These are phyloP conservation scores for Canavalia ensiformis DNA, from an alignment of 306 rosid species.

Conservation along the genomic window DNA sequence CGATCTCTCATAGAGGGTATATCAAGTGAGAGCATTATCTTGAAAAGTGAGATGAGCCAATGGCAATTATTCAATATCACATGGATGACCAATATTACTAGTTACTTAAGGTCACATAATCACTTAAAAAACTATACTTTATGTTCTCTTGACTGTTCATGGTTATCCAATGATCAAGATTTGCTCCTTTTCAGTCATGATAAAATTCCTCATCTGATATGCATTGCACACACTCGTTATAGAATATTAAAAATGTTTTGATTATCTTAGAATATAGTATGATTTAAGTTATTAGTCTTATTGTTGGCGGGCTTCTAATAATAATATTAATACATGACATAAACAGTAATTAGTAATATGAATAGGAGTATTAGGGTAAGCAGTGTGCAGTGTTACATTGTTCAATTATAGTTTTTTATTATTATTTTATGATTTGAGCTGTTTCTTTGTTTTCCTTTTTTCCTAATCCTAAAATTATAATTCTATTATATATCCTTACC, in stretches of 20 bases:
- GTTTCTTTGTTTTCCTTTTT: not conserved
- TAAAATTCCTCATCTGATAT: not conserved
- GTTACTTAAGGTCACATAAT: conserved; percentile 3
- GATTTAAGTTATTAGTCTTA: too few species aligned
- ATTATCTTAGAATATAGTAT: not conserved
- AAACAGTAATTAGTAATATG: not conserved
- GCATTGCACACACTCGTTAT: not conserved
- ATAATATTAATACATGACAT: too few species aligned
- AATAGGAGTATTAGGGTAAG: not conserved
- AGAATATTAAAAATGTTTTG: not conserved
- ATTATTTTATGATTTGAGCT: too few species aligned
- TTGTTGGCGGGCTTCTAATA: too few species aligned
- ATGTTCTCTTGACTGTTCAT: conserved; percentile 18
- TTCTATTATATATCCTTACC: too few species aligned
- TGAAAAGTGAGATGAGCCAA: not conserved
- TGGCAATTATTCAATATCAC: not conserved
- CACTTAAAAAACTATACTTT: not conserved
- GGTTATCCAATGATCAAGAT: not conserved
- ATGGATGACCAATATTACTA: not conserved
- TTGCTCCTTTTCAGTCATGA: not conserved
- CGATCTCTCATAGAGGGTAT: not conserved
- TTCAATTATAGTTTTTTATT: too few species aligned
- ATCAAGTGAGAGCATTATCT: not conserved
- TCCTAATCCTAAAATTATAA: not conserved
- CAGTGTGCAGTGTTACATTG: not conserved